Percentiles rank a stretch among this genome's conserved stretches.
Conservation (phyloP, 768 basidiomycete species). For the Lentinula sp. region DNA sequence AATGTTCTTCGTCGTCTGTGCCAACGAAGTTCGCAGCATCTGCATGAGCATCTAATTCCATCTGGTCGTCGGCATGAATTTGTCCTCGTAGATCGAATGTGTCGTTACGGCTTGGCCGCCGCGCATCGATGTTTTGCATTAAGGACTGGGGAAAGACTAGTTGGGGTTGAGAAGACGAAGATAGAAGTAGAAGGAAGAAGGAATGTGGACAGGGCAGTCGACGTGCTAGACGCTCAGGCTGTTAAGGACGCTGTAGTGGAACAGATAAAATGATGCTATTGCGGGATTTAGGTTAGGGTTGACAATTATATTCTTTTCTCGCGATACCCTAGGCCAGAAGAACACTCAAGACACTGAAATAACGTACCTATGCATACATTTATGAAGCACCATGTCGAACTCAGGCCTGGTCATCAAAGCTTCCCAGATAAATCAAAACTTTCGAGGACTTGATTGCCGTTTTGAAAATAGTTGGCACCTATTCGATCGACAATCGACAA, state of each 20-base stretch:
- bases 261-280: not conserved
- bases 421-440: too few species aligned
- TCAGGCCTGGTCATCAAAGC: too few species aligned
- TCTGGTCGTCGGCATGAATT: slow-evolving; percentile 43
- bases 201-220: not conserved
- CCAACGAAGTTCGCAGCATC: slow-evolving; percentile 33
- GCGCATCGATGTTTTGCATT: slow-evolving; percentile 8
- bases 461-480: too few species aligned
- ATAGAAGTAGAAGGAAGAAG: not conserved
- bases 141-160: not conserved
- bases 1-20: slow-evolving; percentile 69
- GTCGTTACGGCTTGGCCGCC: slow-evolving; percentile 38
- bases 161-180: not conserved
- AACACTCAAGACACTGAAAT: too few species aligned
- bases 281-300: not conserved
- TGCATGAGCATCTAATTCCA: slow-evolving; percentile 40
- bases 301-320: too few species aligned
- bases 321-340: too few species aligned
- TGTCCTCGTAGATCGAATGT: slow-evolving; percentile 71
- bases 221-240: too few species aligned
- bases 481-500: too few species aligned
- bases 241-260: not conserved
- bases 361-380: too few species aligned
- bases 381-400: too few species aligned
- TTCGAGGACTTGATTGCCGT: too few species aligned